Base-by-base conservation (phyloP, 2,329 filamentous ascomycete species). In the Colletotrichum sp. region DNA sequence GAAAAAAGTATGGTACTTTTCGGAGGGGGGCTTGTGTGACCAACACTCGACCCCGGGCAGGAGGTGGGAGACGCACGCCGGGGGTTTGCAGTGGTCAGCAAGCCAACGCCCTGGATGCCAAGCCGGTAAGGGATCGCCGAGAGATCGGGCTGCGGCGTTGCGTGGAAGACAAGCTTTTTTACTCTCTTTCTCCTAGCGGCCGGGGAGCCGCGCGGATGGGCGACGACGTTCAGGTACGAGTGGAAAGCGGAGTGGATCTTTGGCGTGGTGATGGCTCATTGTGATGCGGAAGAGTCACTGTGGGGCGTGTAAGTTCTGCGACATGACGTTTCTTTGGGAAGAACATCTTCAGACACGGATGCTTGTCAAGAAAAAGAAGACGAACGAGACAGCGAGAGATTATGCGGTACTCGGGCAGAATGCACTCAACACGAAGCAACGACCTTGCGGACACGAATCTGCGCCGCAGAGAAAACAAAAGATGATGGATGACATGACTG, bases 141-240 rank as follows among this genome's bases (percentile, higher is more conserved):
- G 34, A 39, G 68, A 74, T 61, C 36, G 30, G 32, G 24, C 26
- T 24, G 59, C 18, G 48, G 18, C 30, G 24, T 16, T 18, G 13
- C 18, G 6, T 18, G 26, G 26, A 9, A 52, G 43, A 71, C 28
- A 74, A 60, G 48, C 72, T 60, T 74, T 52, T 28, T 10, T 34
- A 24, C 6, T 3, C 2, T 48, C 24, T 13, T n/a, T 14, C 6
- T 7, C 48, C 10, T 55, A 9, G 7, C 18, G 28, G 64, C 10
- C 28, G 60, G 28, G 28, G 13, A 43, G 28, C 12, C 24, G 7
- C 21, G 64, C 39, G 60, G 67, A 30, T 32, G 67, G 67, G 48
- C 16, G 43, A 65, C n/a, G 39, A 16, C 24, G 43, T 61, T 26
- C 12, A 14, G 36, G 24, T 21, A 18, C n/a, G 14, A 39, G 10